Conservation (phyloP, 1,284 basidiomycete species). For the Prillingera fragicola region DNA sequence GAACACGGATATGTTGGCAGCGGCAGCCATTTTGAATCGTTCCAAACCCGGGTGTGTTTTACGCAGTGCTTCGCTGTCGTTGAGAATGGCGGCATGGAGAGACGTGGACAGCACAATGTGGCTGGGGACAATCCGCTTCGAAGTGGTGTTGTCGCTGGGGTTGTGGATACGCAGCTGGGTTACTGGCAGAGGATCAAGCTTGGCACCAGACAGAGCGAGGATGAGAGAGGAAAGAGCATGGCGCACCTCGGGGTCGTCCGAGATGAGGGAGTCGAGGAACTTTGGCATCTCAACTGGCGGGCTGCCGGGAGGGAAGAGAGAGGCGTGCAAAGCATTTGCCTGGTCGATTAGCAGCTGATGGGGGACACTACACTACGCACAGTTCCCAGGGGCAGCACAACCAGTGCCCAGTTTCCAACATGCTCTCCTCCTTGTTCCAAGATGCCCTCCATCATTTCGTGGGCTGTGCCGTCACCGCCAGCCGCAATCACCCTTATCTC, state of each 20-base stretch:
- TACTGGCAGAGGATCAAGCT: constrained; percentile 54
- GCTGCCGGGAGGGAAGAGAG: constrained; percentile 48
- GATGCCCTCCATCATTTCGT: constrained; percentile 69
- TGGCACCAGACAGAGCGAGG: constrained; percentile 49
- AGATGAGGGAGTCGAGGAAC: not conserved
- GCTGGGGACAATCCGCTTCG: constrained; percentile 57
- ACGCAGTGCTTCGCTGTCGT: constrained; percentile 72
- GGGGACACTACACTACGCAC: constrained; percentile 18
- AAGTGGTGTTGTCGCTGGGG: constrained; percentile 61
- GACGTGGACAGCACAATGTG: constrained; percentile 54
- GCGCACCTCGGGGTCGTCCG: not conserved
- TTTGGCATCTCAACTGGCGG: not conserved
- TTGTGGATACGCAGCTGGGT: constrained; percentile 52
- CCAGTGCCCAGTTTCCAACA: constrained; percentile 36
- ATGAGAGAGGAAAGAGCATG: constrained; percentile 13
- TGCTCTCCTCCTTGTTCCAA: constrained; percentile 22
- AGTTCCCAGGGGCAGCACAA: constrained; percentile 68
- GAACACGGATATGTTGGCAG: constrained; percentile 67
- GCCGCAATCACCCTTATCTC: constrained; percentile 55
- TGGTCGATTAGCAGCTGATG: constrained; percentile 8
- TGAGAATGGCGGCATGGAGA: constrained; percentile 80
- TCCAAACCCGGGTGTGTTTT: constrained; percentile 66
- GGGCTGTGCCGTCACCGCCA: constrained; percentile 87
- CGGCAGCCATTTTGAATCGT: constrained; percentile 78
- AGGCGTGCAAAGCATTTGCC: constrained; percentile 82